Evolutionary conservation across 176 grass and related monocot genomes (phyloP), one percentile per base, ranked within the genome.

Genomic region (Areca catechu): DNA sequence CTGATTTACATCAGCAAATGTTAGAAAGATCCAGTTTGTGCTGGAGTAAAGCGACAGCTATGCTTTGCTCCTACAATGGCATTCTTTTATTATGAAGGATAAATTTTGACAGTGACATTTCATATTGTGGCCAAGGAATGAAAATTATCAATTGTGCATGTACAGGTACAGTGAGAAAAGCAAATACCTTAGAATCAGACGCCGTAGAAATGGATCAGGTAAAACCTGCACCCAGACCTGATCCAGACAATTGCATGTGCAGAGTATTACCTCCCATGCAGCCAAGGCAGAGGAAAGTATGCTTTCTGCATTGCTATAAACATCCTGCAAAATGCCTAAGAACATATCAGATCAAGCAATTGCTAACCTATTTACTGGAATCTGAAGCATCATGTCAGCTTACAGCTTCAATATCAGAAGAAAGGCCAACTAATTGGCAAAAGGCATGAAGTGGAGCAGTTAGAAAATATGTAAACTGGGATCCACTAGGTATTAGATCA

Each of bases 391-490:
- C 21, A 22, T 16, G 5, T 64, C 43, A 71, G 63, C 83, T 57
- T 89, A 93, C 94, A 0, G 19, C 66, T 17, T 85, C 83, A 19
- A 89, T 68, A 77, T 83, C 84, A 7, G 87, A 75, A 81, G 72
- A 74, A 79, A 92, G 78, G 54, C 84, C 87, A 58, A 81, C 79
- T 74, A 98, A 79, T 66, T 88, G 75, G 81, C 88, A 98, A 64
- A 98, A 98, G 12, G 94, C 94, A 73, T 93, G 84, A 62, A 98
- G 75, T 22, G 94, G 94, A 57, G 88, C 75, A 89, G 94, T 98
- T 56, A 98, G 77, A 63, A 98, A 98, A 60, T 83, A 86, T 17
- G 94, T 98, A 83, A 98, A 98, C 66, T 92, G 84, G 67, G 84
- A 83, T 80, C 88, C 84, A 68, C 73, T 77, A 51, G 21, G 25